Evolutionary conservation across 1,139 yeast genomes (phyloP), one percentile per base, ranked within the genome.

Genomic region (Pichia sp.): DNA sequence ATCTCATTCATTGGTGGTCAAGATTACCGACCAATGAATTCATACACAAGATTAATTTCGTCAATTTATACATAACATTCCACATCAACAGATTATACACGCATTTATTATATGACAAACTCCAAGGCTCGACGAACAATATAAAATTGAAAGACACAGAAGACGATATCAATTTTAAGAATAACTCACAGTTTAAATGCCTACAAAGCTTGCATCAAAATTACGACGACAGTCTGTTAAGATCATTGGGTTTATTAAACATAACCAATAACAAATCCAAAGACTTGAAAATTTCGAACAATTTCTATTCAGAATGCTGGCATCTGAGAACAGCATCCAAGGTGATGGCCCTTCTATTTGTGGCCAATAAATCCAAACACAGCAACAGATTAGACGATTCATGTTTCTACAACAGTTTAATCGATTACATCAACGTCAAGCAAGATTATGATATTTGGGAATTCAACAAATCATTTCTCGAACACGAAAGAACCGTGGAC

Each of bases 401-500:
- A 14, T 58, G 67, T 1, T 93, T 90, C 58, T 93, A 91, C 68
- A 91, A 91, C 61, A 76, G 87, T 4, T 70, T 90, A 66, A 84
- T 86, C 2, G 98, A 93, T 63, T 87, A 75, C 63, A 81, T 89
- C 22, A 86, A 87, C 58, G 74, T 87, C 32, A 78, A 75, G 48
- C 75, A 80, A 52, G 99, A 93, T 65, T 93, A 85, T 65, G 95
- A 87, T 57, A 72, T 78, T 0, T 91, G 98, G 98, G 88, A 85
- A 45, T 62, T 61, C 42, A 55, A 56, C 27, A 43, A 49, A 1
- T 36, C 52, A 3, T 47, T 45, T n/a, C 46, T 41, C 5, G 32
- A 48, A 41, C 55, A 50, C 37, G 56, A 55, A 34, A 43, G 40
- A 15, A 49, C 42, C 11, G n/a, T 27, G 3, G 41, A 41, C 14